These are phyloP conservation scores for Boletus subcaerulescens DNA, from an alignment of 768 basidiomycete genomes.

Conservation along the genomic window DNA sequence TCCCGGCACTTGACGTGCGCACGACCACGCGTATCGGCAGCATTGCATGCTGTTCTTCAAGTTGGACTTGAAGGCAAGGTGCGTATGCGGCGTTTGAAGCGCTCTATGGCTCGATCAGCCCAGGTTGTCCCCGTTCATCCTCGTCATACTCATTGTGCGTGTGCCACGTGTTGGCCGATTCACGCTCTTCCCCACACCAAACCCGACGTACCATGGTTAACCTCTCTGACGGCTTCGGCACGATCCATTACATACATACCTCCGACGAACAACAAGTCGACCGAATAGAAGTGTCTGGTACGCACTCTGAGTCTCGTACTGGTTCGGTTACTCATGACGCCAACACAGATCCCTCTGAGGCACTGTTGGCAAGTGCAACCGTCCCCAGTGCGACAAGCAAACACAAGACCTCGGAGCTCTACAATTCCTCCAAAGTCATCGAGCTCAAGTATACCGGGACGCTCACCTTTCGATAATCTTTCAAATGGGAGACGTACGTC, in stretches of 20 bases:
- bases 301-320: not conserved
- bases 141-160: no score
- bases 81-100: no score
- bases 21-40: no score
- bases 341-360: conserved; percentile 64
- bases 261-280: conserved; percentile 44
- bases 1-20: no score
- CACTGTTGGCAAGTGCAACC: conserved; percentile 62
- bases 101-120: no score
- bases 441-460: conserved; percentile 75
- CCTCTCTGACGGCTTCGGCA: conserved; percentile 63
- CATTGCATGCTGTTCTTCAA: no score
- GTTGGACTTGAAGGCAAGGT: no score
- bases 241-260: conserved; percentile 55
- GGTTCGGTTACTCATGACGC: not conserved
- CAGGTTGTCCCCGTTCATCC: no score
- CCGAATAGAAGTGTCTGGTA: conserved; percentile 67
- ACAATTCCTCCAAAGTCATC: conserved; percentile 67
- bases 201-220: conserved; percentile 55
- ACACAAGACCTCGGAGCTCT: conserved; percentile 69
- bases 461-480: conserved; percentile 71
- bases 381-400: conserved; percentile 66
- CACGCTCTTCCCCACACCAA: conserved; percentile 65
- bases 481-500: conserved; percentile 81
- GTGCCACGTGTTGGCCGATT: conserved; percentile 53